Evolutionary conservation across 345 rosid genomes (phyloP), one percentile per base, ranked within the genome.

Genomic region (Boechera retrofracta): DNA sequence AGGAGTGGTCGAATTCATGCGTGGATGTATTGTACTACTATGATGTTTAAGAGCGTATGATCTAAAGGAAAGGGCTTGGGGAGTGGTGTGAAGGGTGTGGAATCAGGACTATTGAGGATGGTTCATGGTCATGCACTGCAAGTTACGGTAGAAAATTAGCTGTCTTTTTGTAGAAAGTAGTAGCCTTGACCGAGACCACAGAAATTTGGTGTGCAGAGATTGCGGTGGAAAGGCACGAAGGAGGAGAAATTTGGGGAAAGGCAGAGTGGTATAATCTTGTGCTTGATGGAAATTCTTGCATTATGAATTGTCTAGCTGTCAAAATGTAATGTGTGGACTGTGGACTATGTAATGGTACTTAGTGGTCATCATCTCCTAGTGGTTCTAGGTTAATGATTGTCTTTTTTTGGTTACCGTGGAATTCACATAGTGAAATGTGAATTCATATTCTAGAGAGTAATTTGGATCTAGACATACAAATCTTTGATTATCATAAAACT

Each of bases 141-240:
- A 31, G 9, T 7, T 70, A 18, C 1, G 65, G 33, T 42, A n/a
- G 13, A 24, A 57, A 44, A 0, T 56, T 70, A 10, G 45, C n/a
- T 4, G 33, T 70, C 21, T 18, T 70, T 57, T 44, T 70, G 31
- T 65, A 70, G 11, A 70, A 70, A 18, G 33, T 28, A 56, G 31
- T 3, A 2, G 9, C 5, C 2, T 3, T 31, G 7, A 41, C 41
- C 2, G 41, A 39, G 63, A 69, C 29, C 0, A 28, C 31, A 12
- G 65, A 70, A 10, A 57, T 70, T 11, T 70, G 74, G 74, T 70
- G 44, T 32, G 74, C 56, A 2, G 45, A 70, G 15, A 32, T 57
- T 45, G 15, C 32, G 6, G 6, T 71, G 4, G 58, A 71, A 15
- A 59, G n/a, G 28, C 67, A 44, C 24, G 16, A 35, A 58, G 47